Evolutionary conservation across 192 early-diverging fungal genomes (phyloP), one percentile per base, ranked within the genome.

Genomic region (Spizellomyces punctatus): DNA sequence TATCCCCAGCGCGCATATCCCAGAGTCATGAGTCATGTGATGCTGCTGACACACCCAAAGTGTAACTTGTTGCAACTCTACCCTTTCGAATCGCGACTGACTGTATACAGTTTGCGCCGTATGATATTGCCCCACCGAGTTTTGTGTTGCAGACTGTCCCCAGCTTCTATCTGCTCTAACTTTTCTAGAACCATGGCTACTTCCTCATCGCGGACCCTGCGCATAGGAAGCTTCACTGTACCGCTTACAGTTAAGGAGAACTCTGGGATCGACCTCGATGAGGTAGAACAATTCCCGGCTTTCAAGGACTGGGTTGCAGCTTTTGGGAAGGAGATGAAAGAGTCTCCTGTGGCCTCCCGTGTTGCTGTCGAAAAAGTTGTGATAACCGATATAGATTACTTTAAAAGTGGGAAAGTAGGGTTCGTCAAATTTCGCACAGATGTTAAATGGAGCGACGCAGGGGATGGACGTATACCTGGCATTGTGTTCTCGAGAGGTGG

Each of bases 401-500:
- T 95, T 73, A 69, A 73, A 43, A 77, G 82, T 0, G 68, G 78
- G 8, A 84, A 85, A 0, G 74, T 93, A 62, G 92, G 94, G 10
- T 95, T 95, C 69, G 62, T 91, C 5, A 94, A 95, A 75, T 84
- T 94, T 49, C 70, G 78, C 44, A 82, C 85, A 3, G 81, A 88
- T 58, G 89, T 88, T 0, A 49, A 66, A 19, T 73, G 81, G 10
- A 68, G 64, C 12, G 82, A 88, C 21, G 80, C 27, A 2, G 65
- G 16, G 12, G 67, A 62, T 86, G 87, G 91, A 2, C 72, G 68
- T 22, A 74, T 89, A 1, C 94, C 92, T 5, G 92, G 92, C 0
- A 79, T 93, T 46, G 85, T 93, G 48, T 95, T 95, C 77, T 86
- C 91, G 83, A 83, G 94, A 44, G 94, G 94, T 21, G 89, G 89